Evolutionary conservation across 2,329 filamentous ascomycete genomes (phyloP).

Genomic region (Cercospora citrullina): DNA sequence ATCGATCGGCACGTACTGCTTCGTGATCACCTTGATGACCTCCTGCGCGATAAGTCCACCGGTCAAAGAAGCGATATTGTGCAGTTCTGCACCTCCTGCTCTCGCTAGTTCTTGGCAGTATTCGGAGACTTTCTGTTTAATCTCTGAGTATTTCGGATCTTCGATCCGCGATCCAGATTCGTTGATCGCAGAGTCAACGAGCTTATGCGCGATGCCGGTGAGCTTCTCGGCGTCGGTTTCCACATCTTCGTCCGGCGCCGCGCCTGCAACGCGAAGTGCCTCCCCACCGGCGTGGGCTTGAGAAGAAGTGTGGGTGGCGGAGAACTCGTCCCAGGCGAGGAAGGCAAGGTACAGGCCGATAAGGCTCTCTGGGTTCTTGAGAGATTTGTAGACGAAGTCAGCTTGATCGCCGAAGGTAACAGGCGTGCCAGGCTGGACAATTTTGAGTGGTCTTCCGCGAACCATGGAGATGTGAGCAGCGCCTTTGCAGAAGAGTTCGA

Average conservation of each 20-base stretch:
- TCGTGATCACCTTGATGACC: slow-evolving; percentile 82
- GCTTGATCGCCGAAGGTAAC: slow-evolving; percentile 43
- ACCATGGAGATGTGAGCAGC: slow-evolving; percentile 90
- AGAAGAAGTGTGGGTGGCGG: slow-evolving; percentile 41
- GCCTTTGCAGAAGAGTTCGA: slow-evolving; percentile 94
- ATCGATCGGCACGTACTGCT: slow-evolving; percentile 65
- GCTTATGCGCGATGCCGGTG: slow-evolving; percentile 45
- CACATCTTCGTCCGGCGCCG: slow-evolving; percentile 35
- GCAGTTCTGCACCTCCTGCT: slow-evolving; percentile 79
- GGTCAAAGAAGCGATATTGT: slow-evolving; percentile 84
- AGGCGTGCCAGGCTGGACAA: slow-evolving; percentile 45
- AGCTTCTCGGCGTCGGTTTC: slow-evolving; percentile 44
- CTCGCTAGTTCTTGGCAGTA: slow-evolving; percentile 58
- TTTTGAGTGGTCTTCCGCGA: slow-evolving; percentile 59
- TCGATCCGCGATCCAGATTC: slow-evolving; percentile 45
- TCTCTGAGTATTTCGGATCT: slow-evolving; percentile 43
- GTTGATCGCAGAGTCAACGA: slow-evolving; percentile 46
- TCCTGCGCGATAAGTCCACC: slow-evolving; percentile 97
- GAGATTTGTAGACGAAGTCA: slow-evolving; percentile 48
- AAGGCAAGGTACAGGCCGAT: slow-evolving; percentile 54
- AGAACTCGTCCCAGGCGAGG: slow-evolving; percentile 52
- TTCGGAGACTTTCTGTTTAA: slow-evolving; percentile 41
- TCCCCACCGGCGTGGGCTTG: slow-evolving; percentile 36
- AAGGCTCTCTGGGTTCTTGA: slow-evolving; percentile 49
- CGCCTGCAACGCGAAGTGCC: slow-evolving; percentile 42